Base-by-base conservation (phyloP, 495 filamentous ascomycete species). In the Hamigera avellanea region DNA sequence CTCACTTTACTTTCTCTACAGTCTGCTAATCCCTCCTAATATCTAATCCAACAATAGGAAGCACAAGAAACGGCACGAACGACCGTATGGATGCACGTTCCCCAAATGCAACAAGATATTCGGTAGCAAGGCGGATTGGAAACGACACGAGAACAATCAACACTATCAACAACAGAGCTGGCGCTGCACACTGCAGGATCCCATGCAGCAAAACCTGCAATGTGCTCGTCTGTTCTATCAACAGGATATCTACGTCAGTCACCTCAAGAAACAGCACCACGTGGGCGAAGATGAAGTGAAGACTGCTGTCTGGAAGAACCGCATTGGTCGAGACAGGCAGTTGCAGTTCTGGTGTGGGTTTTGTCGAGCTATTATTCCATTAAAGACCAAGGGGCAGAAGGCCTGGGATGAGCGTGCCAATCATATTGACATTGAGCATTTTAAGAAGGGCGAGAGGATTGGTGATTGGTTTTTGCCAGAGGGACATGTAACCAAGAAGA, bases 61-160 rank as follows among this genome's bases (percentile, higher is more conserved):
- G 57, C 89, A 95, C 52, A 66, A 76, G 54, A 93, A 87, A 48
- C 79, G 91, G 7, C 91, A 95, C 53, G 70, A 77, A 16, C 76
- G 80, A 36, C 91, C 88, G 0, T 96, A 91, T 48, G 83, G 80
- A 29, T 95, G 89, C 59, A 95, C 89, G 6, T 86, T 76, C 32
- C 53, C 66, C 8, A 62, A 62, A 14, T 95, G 91, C 50, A 61
- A 64, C 32, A 91, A 86, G 44, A 70, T 57, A 2, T 94, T 95
- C 45, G 89, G 91, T 25, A 87, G 82, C 62, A 95, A 95, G 52
- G 85, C 85, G 30, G 89, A 95, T 59, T 95, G 89, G 91, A 95
- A 95, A 57, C 79, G 91, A 6, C 89, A 96, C 52, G 89, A 96
- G 46, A 86, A 79, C 44, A 81, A 76, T 17, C 86, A 93, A 52